phyloP scores from a whole-genome alignment of 2,329 filamentous ascomycete species.

The Keithomyces neogunnii region DNA sequence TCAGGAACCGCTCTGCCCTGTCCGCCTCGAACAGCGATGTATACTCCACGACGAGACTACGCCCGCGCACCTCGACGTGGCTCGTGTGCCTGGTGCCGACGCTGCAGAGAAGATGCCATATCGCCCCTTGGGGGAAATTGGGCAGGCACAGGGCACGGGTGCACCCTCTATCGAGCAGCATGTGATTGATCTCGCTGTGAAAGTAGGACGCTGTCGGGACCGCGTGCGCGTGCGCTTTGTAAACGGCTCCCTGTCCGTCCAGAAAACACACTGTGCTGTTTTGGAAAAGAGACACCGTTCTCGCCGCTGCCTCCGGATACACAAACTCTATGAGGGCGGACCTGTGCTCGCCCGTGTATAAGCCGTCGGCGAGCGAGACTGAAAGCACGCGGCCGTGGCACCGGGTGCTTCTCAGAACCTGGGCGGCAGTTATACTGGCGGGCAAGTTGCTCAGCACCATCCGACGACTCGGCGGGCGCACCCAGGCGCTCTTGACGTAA shows the following conservation, averaged over 20 bases:
- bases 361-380: slow-evolving; percentile 4
- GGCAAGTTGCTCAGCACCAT: slow-evolving; percentile 18
- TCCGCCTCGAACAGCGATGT: slow-evolving; percentile 8
- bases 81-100: slow-evolving; percentile 10
- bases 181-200: background rate
- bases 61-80: background rate
- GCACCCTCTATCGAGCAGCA: background rate
- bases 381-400: slow-evolving; percentile 9
- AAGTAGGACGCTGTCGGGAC: slow-evolving; percentile 10
- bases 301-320: background rate
- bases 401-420: slow-evolving; percentile 13
- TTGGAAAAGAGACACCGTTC: background rate
- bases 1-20: background rate
- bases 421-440: background rate
- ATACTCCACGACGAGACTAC: slow-evolving; percentile 13
- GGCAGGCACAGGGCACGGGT: slow-evolving; percentile 11
- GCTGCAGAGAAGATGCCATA: slow-evolving; percentile 14
- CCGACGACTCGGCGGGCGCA: slow-evolving; percentile 10
- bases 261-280: background rate
- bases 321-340: slow-evolving; percentile 15
- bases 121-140: slow-evolving; percentile 9
- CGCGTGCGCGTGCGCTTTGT: slow-evolving; percentile 4
- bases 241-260: background rate
- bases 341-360: background rate
- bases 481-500: background rate